Conservation (phyloP, 352 stramenopile genomes). For the Phytophthora fragariae region DNA sequence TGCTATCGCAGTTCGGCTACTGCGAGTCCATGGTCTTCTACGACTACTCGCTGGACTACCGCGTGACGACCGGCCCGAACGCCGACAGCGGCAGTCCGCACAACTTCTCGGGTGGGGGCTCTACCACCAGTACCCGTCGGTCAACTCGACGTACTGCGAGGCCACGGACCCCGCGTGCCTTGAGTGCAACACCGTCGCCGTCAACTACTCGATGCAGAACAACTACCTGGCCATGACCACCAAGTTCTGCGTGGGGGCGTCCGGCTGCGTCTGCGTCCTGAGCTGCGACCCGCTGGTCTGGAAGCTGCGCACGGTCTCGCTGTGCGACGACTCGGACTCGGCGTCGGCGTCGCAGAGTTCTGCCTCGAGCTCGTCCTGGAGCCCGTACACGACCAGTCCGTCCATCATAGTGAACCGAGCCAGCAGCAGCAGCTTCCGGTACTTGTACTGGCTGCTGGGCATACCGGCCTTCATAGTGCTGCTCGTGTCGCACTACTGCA, state of each 20-base stretch:
- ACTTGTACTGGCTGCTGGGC: constrained; percentile 32
- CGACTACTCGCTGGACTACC: constrained; percentile 48
- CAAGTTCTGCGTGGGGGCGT: constrained; percentile 54
- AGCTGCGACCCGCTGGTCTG: constrained; percentile 52
- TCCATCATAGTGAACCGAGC: constrained; percentile 27
- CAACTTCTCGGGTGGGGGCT: constrained; percentile 53
- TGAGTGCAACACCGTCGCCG: constrained; percentile 47
- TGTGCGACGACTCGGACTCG: constrained; percentile 33
- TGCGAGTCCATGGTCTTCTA: constrained; percentile 63
- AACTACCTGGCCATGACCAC: constrained; percentile 55
- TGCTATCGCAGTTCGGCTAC: constrained; percentile 50
- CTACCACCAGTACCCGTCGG: constrained; percentile 55
- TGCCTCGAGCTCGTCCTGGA: constrained; percentile 21
- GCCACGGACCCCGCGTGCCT: constrained; percentile 50
- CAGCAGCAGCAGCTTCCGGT: constrained; percentile 10
- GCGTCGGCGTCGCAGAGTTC: neutral
- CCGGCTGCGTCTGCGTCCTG: constrained; percentile 61
- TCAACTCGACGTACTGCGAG: constrained; percentile 64
- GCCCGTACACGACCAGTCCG: constrained; percentile 25
- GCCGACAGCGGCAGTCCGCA: constrained; percentile 48
- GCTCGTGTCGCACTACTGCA: constrained; percentile 31
- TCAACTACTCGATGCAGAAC: constrained; percentile 44
- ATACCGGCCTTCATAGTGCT: constrained; percentile 27
- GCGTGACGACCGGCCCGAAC: constrained; percentile 36
- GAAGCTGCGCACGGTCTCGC: constrained; percentile 18